A percentile compares a stretch with the other conserved stretches of the same genome.
phyloP scores from a whole-genome alignment of 2,329 filamentous ascomycete genomes.

The Ascochyta viciae-villosae region DNA sequence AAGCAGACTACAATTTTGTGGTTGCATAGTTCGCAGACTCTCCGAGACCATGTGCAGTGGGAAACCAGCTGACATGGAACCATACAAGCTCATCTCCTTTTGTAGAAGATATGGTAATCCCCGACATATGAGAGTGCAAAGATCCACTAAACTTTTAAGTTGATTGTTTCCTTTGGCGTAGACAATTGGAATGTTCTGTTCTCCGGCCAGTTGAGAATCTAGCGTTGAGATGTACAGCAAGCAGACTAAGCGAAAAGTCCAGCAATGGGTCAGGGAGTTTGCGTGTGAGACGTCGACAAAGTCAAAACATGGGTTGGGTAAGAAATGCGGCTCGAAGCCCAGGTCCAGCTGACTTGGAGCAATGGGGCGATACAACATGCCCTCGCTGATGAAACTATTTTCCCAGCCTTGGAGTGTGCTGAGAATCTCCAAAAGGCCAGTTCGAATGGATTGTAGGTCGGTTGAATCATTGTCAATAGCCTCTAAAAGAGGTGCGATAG shows the following conservation, averaged over 20 bases:
- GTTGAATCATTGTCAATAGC: background rate
- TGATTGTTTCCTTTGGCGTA: no score
- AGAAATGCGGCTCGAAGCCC: background rate
- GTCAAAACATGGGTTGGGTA: slow-evolving; percentile 1
- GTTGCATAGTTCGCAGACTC: background rate
- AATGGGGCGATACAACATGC: background rate
- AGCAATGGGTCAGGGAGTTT: slow-evolving; percentile 6
- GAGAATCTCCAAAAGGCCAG: background rate
- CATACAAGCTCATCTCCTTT: slow-evolving; percentile 7
- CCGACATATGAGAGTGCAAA: slow-evolving; percentile 4
- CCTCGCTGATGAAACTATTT: background rate
- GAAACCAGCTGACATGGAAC: slow-evolving; percentile 7
- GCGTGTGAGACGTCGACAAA: slow-evolving; percentile 7
- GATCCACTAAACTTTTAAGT: background rate
- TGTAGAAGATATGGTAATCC: slow-evolving; percentile 4
- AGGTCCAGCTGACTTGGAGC: background rate
- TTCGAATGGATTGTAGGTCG: background rate
- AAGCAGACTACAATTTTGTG: background rate
- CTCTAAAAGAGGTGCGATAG: slow-evolving; percentile 1
- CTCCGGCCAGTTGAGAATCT: no score
- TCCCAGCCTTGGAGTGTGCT: background rate
- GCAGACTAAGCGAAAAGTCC: slow-evolving; percentile 1
- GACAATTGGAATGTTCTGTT: background rate
- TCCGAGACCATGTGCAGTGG: slow-evolving; percentile 7
- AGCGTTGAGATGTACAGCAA: no score